phyloP scores from a whole-genome alignment of 345 rosid species.

The Hypericum androsaemum region DNA sequence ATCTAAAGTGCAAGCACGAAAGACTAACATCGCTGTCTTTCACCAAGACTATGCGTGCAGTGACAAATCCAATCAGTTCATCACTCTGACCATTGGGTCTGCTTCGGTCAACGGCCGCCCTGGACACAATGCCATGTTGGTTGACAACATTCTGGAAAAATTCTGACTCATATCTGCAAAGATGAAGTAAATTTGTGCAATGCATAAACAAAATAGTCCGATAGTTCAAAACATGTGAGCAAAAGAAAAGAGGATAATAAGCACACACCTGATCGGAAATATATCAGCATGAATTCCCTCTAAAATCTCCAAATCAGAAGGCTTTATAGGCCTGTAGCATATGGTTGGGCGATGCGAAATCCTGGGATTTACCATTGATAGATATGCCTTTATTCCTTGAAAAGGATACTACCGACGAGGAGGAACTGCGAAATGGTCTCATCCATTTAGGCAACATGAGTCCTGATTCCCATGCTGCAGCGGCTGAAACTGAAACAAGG shows the following conservation, averaged over 20 bases:
- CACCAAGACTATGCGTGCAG: conserved; percentile 62
- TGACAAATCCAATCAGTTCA: conserved; percentile 88
- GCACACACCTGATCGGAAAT: conserved; percentile 69
- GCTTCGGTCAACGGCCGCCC: conserved; percentile 88
- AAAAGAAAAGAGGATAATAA: too few species aligned
- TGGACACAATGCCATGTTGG: conserved; percentile 65
- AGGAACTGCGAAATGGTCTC: conserved; percentile 18
- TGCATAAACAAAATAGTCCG: background rate
- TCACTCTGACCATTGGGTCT: conserved; percentile 56
- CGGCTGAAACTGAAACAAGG: conserved; percentile 5
- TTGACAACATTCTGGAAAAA: conserved; percentile 83
- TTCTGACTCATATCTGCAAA: conserved; percentile 83
- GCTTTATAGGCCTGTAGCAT: conserved; percentile 59
- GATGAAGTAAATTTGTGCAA: conserved; percentile 13
- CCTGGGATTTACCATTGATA: conserved; percentile 41
- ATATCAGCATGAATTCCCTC: conserved; percentile 63
- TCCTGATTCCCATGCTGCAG: conserved; percentile 23
- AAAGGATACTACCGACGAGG: conserved; percentile 23
- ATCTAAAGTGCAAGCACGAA: conserved; percentile 10
- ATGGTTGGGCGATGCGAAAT: conserved; percentile 43
- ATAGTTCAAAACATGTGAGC: background rate
- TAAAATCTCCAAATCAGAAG: conserved; percentile 63
- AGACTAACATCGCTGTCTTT: conserved; percentile 77
- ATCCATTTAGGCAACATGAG: conserved; percentile 43
- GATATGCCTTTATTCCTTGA: conserved; percentile 35